A percentile compares a stretch with the other conserved stretches of the same genome.
Conservation (phyloP, 805 yeast species). For the Ogataea kodamae region DNA sequence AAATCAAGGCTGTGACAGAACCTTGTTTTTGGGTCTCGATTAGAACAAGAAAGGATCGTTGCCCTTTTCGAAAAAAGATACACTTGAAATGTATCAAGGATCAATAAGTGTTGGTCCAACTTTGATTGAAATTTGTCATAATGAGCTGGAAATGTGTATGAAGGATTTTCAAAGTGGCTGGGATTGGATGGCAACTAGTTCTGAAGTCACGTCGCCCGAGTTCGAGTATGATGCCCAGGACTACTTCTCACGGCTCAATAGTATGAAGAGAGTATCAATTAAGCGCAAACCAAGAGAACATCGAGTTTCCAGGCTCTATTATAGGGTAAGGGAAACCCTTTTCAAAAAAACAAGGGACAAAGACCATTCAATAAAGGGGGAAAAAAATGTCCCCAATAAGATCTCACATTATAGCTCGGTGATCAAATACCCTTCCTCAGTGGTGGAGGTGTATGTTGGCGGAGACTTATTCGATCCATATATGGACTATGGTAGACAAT, state of each 20-base stretch:
- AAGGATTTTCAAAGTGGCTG: no score
- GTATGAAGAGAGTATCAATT: no score
- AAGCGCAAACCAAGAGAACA: no score
- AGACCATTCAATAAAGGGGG: background rate
- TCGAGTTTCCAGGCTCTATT: conserved; percentile 16
- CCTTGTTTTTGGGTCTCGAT: background rate
- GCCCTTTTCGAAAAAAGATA: no score
- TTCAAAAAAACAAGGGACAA: conserved; percentile 11
- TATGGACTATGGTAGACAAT: conserved; percentile 13
- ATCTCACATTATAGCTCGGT: conserved; percentile 19
- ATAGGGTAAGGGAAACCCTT: conserved; percentile 18
- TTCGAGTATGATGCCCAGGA: background rate
- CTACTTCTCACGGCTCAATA: background rate
- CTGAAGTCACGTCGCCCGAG: no score
- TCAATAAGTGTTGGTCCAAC: no score
- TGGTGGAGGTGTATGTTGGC: conserved; percentile 23
- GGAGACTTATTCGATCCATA: conserved; percentile 16
- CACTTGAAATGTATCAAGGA: no score
- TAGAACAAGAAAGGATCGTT: no score
- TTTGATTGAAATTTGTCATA: no score
- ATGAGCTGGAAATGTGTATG: no score
- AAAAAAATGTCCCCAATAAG: conserved; percentile 3
- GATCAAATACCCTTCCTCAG: conserved; percentile 20
- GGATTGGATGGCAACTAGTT: no score
- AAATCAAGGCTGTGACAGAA: no score